Evolutionary conservation across 192 early-diverging fungal genomes (phyloP).

Genomic region (Podila verticillata): DNA sequence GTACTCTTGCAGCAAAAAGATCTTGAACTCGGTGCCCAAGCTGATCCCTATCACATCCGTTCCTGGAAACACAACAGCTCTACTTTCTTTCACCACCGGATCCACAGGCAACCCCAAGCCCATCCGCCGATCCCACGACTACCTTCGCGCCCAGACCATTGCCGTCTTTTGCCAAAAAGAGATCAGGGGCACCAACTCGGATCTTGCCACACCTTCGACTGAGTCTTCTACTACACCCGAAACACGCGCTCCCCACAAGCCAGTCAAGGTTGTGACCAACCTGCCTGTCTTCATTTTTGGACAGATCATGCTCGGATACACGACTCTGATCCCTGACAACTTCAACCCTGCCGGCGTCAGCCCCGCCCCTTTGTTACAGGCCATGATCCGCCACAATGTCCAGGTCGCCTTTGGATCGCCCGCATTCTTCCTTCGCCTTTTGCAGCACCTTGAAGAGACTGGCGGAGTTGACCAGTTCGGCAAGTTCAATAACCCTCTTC

Average conservation of each 20-base stretch:
- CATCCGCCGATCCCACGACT: conserved; percentile 45
- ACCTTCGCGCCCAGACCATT: conserved; percentile 46
- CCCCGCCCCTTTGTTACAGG: conserved; percentile 34
- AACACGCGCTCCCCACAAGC: conserved; percentile 12
- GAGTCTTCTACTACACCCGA: neutral
- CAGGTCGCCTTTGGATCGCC: conserved; percentile 48
- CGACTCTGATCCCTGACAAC: conserved; percentile 45
- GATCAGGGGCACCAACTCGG: conserved; percentile 21
- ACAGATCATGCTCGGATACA: conserved; percentile 50
- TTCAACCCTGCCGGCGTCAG: conserved; percentile 46
- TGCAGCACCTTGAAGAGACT: conserved; percentile 37
- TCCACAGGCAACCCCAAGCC: conserved; percentile 51
- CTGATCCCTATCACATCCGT: conserved; percentile 33
- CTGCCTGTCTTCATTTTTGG: conserved; percentile 49
- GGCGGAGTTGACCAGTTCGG: conserved; percentile 36
- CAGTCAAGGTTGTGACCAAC: conserved; percentile 44
- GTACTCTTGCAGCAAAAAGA: conserved; percentile 14
- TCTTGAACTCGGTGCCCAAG: conserved; percentile 17
- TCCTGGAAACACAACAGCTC: conserved; percentile 34
- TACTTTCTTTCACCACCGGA: conserved; percentile 50
- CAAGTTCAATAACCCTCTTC: conserved; percentile 35
- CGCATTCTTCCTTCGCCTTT: conserved; percentile 37
- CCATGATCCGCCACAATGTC: conserved; percentile 50
- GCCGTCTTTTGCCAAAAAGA: conserved; percentile 48
- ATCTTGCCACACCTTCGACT: neutral